phyloP scores from a whole-genome alignment of 768 basidiomycete genomes.

The Lactarius deliciosus region DNA sequence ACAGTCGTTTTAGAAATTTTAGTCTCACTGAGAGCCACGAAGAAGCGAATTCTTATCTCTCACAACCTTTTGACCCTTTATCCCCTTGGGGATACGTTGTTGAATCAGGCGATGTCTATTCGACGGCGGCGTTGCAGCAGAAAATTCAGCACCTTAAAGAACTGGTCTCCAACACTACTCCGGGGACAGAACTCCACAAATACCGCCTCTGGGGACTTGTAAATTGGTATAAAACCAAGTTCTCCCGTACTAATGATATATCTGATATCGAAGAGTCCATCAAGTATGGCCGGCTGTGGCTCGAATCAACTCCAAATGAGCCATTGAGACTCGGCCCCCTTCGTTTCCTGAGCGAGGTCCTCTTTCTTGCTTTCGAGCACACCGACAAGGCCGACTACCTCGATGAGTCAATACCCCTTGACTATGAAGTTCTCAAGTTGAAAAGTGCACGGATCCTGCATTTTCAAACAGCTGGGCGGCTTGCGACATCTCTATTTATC shows the following conservation, averaged over 20 bases:
- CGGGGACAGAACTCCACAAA: not conserved
- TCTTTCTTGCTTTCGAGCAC: not conserved
- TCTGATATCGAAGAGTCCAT: not conserved
- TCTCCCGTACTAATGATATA: not conserved
- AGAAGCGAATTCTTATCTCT: not conserved
- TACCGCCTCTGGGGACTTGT: not conserved
- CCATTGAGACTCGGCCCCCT: not conserved
- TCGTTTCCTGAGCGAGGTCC: not conserved
- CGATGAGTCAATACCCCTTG: not conserved
- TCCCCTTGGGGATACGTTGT: not conserved
- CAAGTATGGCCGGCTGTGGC: not conserved
- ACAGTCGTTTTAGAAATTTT: no score
- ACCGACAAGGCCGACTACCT: not conserved
- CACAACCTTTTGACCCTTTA: not conserved
- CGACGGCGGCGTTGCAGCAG: not conserved
- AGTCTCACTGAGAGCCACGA: not conserved
- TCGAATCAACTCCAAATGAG: not conserved
- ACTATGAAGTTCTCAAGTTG: not conserved
- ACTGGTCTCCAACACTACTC: not conserved
- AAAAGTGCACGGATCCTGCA: no score
- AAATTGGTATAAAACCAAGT: not conserved
- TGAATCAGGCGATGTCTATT: not conserved
- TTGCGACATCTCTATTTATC: not conserved
- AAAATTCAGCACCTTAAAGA: slow-evolving; percentile 13
- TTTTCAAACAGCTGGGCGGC: not conserved